Evolutionary conservation across 257 asterid genomes (phyloP).

Genomic region (Catharanthus roseus): DNA sequence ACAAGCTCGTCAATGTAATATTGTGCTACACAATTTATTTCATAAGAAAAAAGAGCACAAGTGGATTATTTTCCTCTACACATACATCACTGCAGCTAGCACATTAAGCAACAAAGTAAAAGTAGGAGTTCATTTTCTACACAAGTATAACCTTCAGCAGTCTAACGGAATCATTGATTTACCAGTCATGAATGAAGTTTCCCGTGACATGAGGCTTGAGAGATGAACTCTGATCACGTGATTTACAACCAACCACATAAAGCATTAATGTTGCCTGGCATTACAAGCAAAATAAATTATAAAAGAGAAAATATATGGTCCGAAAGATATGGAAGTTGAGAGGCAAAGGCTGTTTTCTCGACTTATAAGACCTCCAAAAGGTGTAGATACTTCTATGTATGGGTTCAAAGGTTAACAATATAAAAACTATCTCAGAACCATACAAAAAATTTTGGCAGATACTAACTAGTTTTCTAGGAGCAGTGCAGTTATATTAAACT

Average conservation of each 20-base stretch:
- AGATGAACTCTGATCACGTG: slow-evolving; percentile 66
- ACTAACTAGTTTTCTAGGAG: background rate
- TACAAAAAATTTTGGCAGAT: background rate
- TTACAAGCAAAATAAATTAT: slow-evolving; percentile 10
- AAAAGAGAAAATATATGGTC: slow-evolving; percentile 6
- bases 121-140: background rate
- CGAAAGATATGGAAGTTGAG: background rate
- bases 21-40: background rate
- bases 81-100: background rate
- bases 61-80: background rate
- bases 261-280: slow-evolving; percentile 69
- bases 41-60: background rate
- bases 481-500: background rate
- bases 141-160: background rate
- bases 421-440: background rate
- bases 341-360: background rate
- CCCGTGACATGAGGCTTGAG: slow-evolving; percentile 76
- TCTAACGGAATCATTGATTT: slow-evolving; percentile 19
- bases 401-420: background rate
- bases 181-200: slow-evolving; percentile 86
- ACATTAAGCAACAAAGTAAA: background rate
- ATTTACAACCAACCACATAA: slow-evolving; percentile 60
- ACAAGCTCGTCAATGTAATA: background rate
- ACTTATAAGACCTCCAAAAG: background rate
- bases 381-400: background rate